A percentile compares a stretch with the other conserved stretches of the same genome.
These are phyloP conservation scores for Paramecium sonneborni DNA, from an alignment of 73 alveolate species.

Conservation along the genomic window DNA sequence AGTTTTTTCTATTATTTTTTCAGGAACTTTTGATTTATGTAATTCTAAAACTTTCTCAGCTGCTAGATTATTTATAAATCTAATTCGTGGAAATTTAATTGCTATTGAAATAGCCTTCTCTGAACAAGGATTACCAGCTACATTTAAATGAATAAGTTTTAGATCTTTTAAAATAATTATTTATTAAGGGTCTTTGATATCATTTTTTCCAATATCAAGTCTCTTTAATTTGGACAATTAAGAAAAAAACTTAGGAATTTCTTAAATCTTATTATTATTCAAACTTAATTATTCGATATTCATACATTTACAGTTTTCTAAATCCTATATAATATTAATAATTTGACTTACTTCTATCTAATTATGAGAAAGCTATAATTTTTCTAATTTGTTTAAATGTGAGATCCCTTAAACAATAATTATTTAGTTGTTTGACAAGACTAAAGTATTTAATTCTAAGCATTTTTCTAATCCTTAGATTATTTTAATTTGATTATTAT, in stretches of 20 bases:
- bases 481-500: neutral
- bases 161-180: neutral
- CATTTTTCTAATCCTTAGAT: neutral
- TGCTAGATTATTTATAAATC: constrained; percentile 6
- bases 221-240: neutral
- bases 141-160: constrained; percentile 10
- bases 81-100: constrained; percentile 7
- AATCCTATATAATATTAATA: neutral
- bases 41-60: neutral
- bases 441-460: neutral
- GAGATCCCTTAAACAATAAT: neutral
- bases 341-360: neutral
- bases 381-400: constrained; percentile 21
- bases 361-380: constrained; percentile 17
- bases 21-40: neutral
- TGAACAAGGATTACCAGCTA: constrained; percentile 35
- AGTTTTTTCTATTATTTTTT: neutral
- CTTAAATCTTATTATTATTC: neutral
- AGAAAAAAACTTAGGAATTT: neutral
- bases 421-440: neutral
- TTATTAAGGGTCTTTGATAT: neutral
- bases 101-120: neutral
- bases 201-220: constrained; percentile 29
- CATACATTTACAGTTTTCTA: neutral
- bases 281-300: neutral